Conservation (phyloP, 192 early-diverging fungal genomes). For the Backusella sp. region DNA sequence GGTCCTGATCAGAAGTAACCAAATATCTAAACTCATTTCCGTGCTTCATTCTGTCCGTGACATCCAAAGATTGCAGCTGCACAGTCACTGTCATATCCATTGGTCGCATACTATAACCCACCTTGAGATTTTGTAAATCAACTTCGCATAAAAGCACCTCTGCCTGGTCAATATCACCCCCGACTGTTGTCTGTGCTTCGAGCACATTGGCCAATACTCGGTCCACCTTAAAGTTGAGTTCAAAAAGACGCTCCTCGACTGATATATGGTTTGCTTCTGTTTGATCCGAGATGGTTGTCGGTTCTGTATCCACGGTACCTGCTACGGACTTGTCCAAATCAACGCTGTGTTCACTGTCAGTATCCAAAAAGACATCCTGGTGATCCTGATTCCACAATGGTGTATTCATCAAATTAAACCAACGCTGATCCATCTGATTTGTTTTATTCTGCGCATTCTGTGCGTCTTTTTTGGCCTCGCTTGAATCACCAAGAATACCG, state of each 20-base stretch:
- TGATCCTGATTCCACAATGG: constrained; percentile 18
- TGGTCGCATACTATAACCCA: constrained; percentile 70
- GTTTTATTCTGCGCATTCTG: neutral
- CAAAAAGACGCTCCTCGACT: constrained; percentile 46
- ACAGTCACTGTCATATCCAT: constrained; percentile 75
- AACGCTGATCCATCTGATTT: constrained; percentile 13
- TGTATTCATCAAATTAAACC: constrained; percentile 18
- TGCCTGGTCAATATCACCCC: neutral
- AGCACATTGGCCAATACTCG: constrained; percentile 66
- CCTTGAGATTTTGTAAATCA: constrained; percentile 64
- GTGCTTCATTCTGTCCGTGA: constrained; percentile 66
- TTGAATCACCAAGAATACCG: constrained; percentile 24
- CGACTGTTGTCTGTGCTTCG: constrained; percentile 45
- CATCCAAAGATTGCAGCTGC: constrained; percentile 72
- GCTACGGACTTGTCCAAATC: constrained; percentile 48
- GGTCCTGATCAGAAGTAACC: constrained; percentile 44
- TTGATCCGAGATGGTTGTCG: neutral
- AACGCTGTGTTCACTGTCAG: constrained; percentile 33
- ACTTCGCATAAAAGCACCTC: constrained; percentile 65
- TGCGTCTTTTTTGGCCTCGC: neutral
- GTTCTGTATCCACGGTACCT: constrained; percentile 51
- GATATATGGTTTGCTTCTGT: neutral
- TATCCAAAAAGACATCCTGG: constrained; percentile 27
- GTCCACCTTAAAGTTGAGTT: constrained; percentile 66
- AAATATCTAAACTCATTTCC: constrained; percentile 59